A percentile compares a stretch with the other conserved stretches of the same genome.
Evolutionary conservation across 2,329 filamentous ascomycete species (phyloP).

Genomic region (Colletotrichum abscissum): DNA sequence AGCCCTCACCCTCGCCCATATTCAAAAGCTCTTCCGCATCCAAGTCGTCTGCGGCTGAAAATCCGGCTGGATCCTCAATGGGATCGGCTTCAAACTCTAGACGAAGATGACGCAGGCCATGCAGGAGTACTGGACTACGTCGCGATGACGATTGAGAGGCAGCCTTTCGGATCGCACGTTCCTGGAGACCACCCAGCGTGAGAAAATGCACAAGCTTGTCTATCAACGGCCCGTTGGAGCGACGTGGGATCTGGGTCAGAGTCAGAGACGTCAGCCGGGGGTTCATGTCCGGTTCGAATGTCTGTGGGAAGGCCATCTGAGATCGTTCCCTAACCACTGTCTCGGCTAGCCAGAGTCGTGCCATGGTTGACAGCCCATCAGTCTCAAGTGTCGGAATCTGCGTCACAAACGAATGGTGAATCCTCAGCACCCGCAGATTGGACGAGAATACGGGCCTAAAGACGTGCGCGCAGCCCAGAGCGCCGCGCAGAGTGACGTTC

Average conservation of each 20-base stretch:
- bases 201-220: slow-evolving; percentile 61
- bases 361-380: slow-evolving; percentile 48
- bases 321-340: slow-evolving; percentile 54
- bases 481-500: slow-evolving; percentile 51
- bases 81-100: slow-evolving; percentile 65
- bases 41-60: slow-evolving; percentile 46
- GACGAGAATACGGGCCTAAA: slow-evolving; percentile 65
- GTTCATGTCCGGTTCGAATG: slow-evolving; percentile 67
- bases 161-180: slow-evolving; percentile 54
- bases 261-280: slow-evolving; percentile 64
- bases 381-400: slow-evolving; percentile 59
- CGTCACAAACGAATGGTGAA: slow-evolving; percentile 72
- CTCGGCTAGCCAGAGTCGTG: slow-evolving; percentile 57
- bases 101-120: slow-evolving; percentile 63
- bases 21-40: slow-evolving; percentile 57
- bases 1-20: slow-evolving; percentile 48
- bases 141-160: slow-evolving; percentile 37
- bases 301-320: slow-evolving; percentile 57
- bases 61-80: slow-evolving; percentile 46
- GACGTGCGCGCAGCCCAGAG: slow-evolving; percentile 57
- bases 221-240: slow-evolving; percentile 62
- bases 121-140: slow-evolving; percentile 55
- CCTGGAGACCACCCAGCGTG: slow-evolving; percentile 58
- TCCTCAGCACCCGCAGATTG: slow-evolving; percentile 62
- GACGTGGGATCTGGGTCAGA: slow-evolving; percentile 65